These are phyloP conservation scores for Schrenkiella parvula DNA, from an alignment of 345 rosid genomes.

Conservation along the genomic window DNA sequence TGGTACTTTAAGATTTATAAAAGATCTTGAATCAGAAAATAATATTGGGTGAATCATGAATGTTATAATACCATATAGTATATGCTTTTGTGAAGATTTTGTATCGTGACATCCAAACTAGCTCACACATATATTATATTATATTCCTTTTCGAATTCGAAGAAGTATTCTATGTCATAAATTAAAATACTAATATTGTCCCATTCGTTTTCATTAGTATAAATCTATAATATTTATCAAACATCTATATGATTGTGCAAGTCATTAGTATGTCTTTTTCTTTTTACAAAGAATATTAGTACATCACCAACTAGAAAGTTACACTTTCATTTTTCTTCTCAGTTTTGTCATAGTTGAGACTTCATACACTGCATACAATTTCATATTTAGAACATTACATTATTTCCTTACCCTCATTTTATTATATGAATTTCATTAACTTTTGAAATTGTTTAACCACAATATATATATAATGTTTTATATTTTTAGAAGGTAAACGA, in stretches of 20 bases:
- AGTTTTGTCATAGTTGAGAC: background rate
- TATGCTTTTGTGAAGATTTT: conserved; percentile 1
- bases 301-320: background rate
- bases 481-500: background rate
- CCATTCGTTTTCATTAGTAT: background rate
- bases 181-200: background rate
- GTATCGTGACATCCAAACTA: conserved; percentile 3
- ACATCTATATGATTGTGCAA: background rate
- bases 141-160: background rate
- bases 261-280: background rate
- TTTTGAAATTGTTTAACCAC: background rate
- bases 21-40: background rate
- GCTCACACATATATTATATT: background rate
- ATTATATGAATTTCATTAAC: background rate
- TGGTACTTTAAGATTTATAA: background rate
- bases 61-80: background rate
- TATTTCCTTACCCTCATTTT: background rate
- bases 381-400: background rate
- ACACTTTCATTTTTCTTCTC: background rate
- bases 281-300: background rate
- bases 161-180: background rate
- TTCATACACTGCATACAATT: background rate
- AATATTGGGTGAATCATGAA: background rate
- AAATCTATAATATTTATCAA: background rate
- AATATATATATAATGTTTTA: no score